Base-by-base conservation (phyloP, 1,139 yeast species). In the Suhomyces wounanorum region DNA sequence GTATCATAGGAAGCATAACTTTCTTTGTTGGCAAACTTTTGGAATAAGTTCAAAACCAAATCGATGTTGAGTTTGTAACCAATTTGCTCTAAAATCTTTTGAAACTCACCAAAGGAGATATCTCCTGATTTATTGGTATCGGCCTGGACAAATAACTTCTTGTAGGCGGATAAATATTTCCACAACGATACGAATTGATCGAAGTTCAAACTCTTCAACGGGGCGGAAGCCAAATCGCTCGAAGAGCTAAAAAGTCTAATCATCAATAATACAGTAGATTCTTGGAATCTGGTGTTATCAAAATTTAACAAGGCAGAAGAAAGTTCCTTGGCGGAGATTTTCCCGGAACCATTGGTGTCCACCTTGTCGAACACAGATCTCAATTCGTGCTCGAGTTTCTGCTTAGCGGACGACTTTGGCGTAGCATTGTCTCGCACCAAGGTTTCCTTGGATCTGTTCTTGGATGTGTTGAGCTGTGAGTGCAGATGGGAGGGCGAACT, bases 111-210 rank as follows among this genome's bases (percentile, higher is more conserved):
- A 60, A 82, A 81, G 11, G 87, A 80, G 43, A 87, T 84, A 55
- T 79, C 83, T 1, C 86, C 85, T 41, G 83, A 82, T 51, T 73
- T 73, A 66, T 85, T 82, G 33, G 75, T 63, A 60, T 87, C 94
- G 46, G 85, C 88, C 58, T 79, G 80, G 44, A 82, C 77, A 60
- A 86, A 86, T 13, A 85, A 74, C 62, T 82, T 84, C 53, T 85
- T 79, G 81, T 89, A 86, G 49, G 87, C 87, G n/a, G 84, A 76
- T 45, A 86, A 72, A 59, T 85, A 86, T 61, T 85, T 81, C 90
- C 91, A 86, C 47, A 86, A 71, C 52, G 85, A 83, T 45, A 81
- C 86, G 64, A 87, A 87, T 66, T 87, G 92, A 47, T 80, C 84
- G 58, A 83, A 86, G 55, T 81, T 83, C 53, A 77, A 67, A 39